Conservation (phyloP, 176 grass and related monocot species). For the Paspalum notatum region DNA sequence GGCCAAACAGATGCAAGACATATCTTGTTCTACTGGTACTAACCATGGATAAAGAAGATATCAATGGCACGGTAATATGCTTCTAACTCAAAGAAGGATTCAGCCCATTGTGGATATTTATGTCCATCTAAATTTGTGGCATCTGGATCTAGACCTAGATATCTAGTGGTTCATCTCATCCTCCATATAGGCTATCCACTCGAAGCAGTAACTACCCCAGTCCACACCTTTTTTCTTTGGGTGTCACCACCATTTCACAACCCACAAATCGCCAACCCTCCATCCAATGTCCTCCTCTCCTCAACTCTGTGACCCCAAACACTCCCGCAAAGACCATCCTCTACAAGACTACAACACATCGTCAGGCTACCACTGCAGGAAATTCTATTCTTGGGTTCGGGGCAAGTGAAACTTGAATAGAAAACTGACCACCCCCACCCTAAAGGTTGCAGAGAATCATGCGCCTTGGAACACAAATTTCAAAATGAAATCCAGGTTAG, state of each 20-base stretch:
- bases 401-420: background rate
- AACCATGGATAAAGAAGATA: background rate
- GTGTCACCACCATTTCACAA: background rate
- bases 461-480: background rate
- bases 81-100: background rate
- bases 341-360: background rate
- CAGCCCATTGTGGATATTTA: background rate
- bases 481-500: background rate
- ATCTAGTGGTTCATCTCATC: background rate
- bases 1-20: background rate
- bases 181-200: background rate
- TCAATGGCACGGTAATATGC: background rate
- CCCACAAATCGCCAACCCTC: background rate
- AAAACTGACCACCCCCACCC: background rate
- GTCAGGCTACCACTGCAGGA: background rate
- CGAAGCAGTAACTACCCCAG: background rate
- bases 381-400: background rate
- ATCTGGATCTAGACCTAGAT: background rate
- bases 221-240: background rate
- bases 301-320: background rate
- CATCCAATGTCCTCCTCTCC: background rate
- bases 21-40: background rate
- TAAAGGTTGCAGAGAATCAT: background rate
- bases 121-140: background rate
- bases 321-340: background rate